A percentile compares a stretch with the other conserved stretches of the same genome.
Conservation (phyloP, 2,329 filamentous ascomycete species). For the Biscogniauxia sp. region DNA sequence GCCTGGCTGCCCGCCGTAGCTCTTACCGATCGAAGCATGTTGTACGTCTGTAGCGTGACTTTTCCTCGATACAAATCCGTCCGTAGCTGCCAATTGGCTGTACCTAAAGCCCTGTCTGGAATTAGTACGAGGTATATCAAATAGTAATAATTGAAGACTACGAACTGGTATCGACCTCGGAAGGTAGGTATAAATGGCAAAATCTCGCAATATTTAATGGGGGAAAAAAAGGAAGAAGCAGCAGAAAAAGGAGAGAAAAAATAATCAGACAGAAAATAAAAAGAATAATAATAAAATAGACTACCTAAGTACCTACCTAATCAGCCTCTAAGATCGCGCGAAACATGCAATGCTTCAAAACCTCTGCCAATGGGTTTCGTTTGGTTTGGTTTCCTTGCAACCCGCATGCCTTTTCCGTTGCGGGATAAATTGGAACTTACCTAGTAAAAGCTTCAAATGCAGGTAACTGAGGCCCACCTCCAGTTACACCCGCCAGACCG, state of each 20-base stretch:
- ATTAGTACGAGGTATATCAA: neutral
- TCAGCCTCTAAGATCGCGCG: neutral
- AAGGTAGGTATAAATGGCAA: neutral
- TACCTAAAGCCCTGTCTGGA: neutral
- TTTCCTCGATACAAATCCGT: neutral
- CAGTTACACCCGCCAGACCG: neutral
- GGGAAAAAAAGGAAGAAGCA: neutral
- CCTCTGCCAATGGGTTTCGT: too few relatives aligned
- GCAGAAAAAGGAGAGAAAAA: neutral
- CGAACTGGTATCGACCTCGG: neutral
- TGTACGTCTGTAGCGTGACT: constrained; percentile 1
- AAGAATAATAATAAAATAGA: neutral
- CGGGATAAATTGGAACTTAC: neutral
- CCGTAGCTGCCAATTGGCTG: neutral
- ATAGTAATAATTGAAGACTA: too few relatives aligned
- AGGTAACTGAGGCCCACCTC: too few relatives aligned
- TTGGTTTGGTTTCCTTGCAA: too few relatives aligned
- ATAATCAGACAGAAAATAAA: neutral
- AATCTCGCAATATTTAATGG: neutral
- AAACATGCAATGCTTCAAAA: neutral
- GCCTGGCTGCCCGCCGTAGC: constrained; percentile 32
- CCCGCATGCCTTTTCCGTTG: neutral
- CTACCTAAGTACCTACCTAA: neutral
- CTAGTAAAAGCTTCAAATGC: too few relatives aligned
- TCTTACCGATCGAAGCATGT: constrained; percentile 39